phyloP scores from a whole-genome alignment of 1,284 basidiomycete genomes.

The Bjerkandera adusta region DNA sequence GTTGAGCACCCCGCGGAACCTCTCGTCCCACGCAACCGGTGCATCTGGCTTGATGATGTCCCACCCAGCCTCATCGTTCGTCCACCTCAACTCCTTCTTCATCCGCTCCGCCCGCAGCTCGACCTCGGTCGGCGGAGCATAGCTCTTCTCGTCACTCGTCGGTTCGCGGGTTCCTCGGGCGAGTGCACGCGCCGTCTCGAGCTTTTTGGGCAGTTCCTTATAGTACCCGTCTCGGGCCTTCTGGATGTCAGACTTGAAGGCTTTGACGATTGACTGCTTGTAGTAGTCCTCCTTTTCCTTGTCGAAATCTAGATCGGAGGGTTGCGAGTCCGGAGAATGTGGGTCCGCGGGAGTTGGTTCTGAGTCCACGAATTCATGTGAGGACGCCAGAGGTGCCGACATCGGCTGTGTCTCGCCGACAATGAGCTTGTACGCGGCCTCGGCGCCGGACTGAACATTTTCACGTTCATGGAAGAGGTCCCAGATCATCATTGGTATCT shows the following conservation, averaged over 20 bases:
- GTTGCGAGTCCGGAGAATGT: constrained; percentile 21
- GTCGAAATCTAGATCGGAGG: constrained; percentile 76
- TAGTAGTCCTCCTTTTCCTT: constrained; percentile 66
- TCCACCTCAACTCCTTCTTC: constrained; percentile 88
- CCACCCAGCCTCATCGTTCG: constrained; percentile 74
- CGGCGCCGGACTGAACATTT: constrained; percentile 75
- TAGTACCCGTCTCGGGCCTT: constrained; percentile 81
- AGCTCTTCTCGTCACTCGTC: constrained; percentile 79
- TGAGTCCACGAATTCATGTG: constrained; percentile 15
- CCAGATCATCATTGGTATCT: constrained; percentile 88
- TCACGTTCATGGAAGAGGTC: constrained; percentile 92
- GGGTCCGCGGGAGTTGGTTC: constrained; percentile 24
- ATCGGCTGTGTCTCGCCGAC: constrained; percentile 67
- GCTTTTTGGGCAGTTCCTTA: constrained; percentile 61
- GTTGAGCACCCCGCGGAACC: constrained; percentile 63
- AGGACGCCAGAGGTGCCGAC: constrained; percentile 33
- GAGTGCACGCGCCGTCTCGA: constrained; percentile 78
- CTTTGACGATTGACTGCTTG: constrained; percentile 60
- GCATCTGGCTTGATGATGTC: constrained; percentile 66
- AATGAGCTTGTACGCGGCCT: constrained; percentile 80
- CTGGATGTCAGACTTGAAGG: constrained; percentile 59
- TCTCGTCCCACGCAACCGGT: constrained; percentile 74
- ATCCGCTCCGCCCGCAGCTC: constrained; percentile 82
- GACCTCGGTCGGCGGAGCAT: constrained; percentile 85
- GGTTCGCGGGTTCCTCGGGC: constrained; percentile 78